phyloP scores from a whole-genome alignment of 164 flowering plant genomes.

The Protea cynaroides region DNA sequence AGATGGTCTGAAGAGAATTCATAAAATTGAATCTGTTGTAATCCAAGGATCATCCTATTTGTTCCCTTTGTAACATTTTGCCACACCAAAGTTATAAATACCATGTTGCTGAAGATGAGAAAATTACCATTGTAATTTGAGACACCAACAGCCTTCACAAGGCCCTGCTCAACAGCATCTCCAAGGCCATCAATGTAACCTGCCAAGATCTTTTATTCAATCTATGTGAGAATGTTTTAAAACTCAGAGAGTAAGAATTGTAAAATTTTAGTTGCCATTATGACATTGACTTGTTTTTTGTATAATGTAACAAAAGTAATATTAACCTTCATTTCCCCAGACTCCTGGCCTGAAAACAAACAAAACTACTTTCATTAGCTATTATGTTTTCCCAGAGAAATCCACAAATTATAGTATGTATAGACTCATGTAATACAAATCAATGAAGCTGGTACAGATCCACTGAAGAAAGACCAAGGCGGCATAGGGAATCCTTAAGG shows the following conservation, averaged over 20 bases:
- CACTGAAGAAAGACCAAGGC: conserved; percentile 81
- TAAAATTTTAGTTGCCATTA: background rate
- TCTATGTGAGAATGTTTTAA: conserved; percentile 12
- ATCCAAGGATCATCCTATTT: background rate
- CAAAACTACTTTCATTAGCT: conserved; percentile 11
- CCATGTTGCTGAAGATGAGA: background rate
- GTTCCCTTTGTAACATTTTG: background rate
- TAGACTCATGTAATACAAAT: conserved; percentile 29
- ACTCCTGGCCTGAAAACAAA: conserved; percentile 84
- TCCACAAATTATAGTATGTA: background rate
- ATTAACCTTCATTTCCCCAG: conserved; percentile 97
- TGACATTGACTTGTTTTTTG: background rate
- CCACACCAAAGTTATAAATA: background rate
- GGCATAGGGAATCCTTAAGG: conserved; percentile 73
- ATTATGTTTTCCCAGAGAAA: conserved; percentile 1
- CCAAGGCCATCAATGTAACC: conserved; percentile 94
- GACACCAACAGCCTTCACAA: conserved; percentile 97
- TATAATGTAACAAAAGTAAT: background rate
- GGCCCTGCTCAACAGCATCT: conserved; percentile 95
- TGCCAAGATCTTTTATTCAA: conserved; percentile 26
- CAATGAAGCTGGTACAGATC: conserved; percentile 97
- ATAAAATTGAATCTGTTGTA: background rate
- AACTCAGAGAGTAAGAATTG: background rate
- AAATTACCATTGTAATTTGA: conserved; percentile 82
- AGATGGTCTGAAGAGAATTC: too few species aligned